Evolutionary conservation across 495 filamentous ascomycete genomes (phyloP), one percentile per base, ranked within the genome.

Genomic region (Neurospora discreta): DNA sequence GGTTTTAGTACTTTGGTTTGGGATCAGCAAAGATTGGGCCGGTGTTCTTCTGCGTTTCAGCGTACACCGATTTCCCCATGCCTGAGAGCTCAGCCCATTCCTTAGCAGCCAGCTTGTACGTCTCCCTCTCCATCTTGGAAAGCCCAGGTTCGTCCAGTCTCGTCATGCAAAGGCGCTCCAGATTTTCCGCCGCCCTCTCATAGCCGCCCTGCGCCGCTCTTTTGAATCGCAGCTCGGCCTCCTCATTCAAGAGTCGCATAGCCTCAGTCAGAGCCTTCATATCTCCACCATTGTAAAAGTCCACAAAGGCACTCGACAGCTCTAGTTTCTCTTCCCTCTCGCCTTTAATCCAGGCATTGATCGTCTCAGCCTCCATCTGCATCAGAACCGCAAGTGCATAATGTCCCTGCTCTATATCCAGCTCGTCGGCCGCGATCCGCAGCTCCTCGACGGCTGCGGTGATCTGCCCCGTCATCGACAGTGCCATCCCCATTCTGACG

Each of bases 381-480:
- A 82, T 75, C 58, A 81, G 68, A 69, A 71, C 71, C 30, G 77
- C 81, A 18, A 81, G 72, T 75, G 71, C 71, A 40, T 67, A 60
- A 39, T 75, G 78, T 1, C 69, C 75, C 0, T 71, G 67, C 7
- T 74, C 46, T 36, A 40, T 69, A 69, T 81, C 81, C 15, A 83
- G 76, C 70, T 81, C 81, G 39, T 71, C 18, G 3, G 75, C 75
- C 3, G 73, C 77, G 10, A 74, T 60, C 26, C 44, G 15, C 68
- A 81, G 77, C 6, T 76, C 23, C 15, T 43, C 76, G 5, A 23
- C 9, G 7, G 82, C 83, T 9, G 70, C 71, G 3, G 74, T 72
- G 7, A 16, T 36, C 9, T 72, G 38, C 43, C 71, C 71, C n/a
- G 58, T 72, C 40, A 71, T 40, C 15, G 73, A 9, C 18, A 76